Percentiles rank a stretch among this genome's conserved stretches.
Conservation (phyloP, 2,329 filamentous ascomycete genomes). For the Tolypocladium amazonense region DNA sequence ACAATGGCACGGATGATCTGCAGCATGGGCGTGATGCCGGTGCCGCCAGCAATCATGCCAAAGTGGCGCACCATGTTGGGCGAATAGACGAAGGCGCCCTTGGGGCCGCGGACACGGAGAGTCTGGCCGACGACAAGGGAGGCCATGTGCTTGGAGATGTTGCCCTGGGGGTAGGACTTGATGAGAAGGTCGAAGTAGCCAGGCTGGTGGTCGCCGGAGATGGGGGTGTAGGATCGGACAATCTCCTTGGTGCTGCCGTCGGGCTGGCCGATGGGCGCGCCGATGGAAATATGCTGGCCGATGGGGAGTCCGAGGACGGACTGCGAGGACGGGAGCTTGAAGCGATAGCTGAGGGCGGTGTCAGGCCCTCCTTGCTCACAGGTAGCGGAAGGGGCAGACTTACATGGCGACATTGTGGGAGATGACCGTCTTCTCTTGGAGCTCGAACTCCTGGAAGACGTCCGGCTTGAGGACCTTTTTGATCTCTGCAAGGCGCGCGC, state of each 20-base stretch:
- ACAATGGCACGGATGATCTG: constrained; percentile 90
- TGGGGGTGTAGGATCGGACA: constrained; percentile 84
- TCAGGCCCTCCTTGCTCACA: not conserved
- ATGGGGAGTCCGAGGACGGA: constrained; percentile 92
- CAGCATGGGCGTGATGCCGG: constrained; percentile 96
- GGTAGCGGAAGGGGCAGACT: constrained; percentile 15
- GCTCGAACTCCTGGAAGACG: constrained; percentile 82
- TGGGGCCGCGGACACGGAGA: constrained; percentile 87
- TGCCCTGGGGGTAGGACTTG: constrained; percentile 95
- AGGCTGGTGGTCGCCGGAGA: constrained; percentile 78
- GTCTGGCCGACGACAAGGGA: constrained; percentile 71
- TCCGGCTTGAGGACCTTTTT: constrained; percentile 80
- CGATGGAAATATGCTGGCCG: constrained; percentile 97
- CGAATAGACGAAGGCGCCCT: constrained; percentile 95
- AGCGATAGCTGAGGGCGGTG: constrained; percentile 63
- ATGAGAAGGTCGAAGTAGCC: constrained; percentile 95
- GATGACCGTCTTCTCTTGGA: constrained; percentile 89
- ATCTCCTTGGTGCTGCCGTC: constrained; percentile 73
- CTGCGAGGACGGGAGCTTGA: constrained; percentile 65
- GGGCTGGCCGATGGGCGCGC: constrained; percentile 56
- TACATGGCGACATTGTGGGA: constrained; percentile 98
- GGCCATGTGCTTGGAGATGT: constrained; percentile 91
- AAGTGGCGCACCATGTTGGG: constrained; percentile 95
- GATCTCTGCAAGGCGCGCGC: constrained; percentile 41
- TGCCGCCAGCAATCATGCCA: constrained; percentile 96